Base-by-base conservation (phyloP, 2,329 filamentous ascomycete genomes). In the Calonectria hongkongensis region DNA sequence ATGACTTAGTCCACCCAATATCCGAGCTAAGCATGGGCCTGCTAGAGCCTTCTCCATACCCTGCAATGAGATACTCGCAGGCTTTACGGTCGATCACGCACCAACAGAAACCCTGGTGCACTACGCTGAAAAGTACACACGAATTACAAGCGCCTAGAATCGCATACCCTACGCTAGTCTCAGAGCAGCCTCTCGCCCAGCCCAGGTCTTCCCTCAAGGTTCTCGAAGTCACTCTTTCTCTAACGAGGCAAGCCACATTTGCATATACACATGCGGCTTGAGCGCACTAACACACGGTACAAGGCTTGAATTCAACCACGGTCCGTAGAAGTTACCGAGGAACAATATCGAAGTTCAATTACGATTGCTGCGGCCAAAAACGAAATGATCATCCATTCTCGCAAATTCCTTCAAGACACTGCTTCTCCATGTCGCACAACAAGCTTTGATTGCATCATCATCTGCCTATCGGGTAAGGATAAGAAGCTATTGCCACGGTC, bases 21-120 rank as follows among this genome's bases (percentile, higher is more conserved):
- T 67, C 70, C 70, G 70, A 67, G 65, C 60, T 68, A 66, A 28
- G 58, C 65, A 72, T 72, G 70, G 70, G 48, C 41, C 33, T 62
- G 45, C 41, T 45, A 43, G 54, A 60, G 54, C 66, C 64, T 71
- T 56, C 18, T 58, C 41, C 45, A 30, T 68, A 43, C 56, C n/a
- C 7, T 51, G 64, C 33, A 43, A 66, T 30, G 25, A 63, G 41
- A 72, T 43, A 21, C n/a, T 36, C 56, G 27, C 39, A 25, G 43
- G 21, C 56, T 50, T 43, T 54, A 9, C 51, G 18, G 43, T 50
- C 12, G 33, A 54, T 51, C 45, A 45, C 45, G 45, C 45, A 30
- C 58, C 47, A 63, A 54, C 66, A 16, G 41, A 10, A 63, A 51
- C 10, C 51, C 30, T 54, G 25, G 36, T 50, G 30, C 54, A 21